Percentiles rank a stretch among this genome's conserved stretches.
These are phyloP conservation scores for Penicillium nordicum DNA, from an alignment of 2,329 filamentous ascomycete genomes.

Conservation along the genomic window DNA sequence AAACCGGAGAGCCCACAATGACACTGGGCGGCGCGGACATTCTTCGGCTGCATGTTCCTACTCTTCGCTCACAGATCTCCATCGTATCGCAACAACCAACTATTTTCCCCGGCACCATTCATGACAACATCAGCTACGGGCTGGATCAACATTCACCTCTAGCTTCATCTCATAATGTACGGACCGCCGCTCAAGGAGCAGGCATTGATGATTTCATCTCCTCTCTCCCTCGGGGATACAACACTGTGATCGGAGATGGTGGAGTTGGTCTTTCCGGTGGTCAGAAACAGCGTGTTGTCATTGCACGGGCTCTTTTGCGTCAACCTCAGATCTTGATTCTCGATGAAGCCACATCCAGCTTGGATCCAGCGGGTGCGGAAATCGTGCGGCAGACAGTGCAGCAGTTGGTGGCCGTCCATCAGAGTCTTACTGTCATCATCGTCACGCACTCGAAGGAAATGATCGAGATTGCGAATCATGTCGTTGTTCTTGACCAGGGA, in stretches of 20 bases:
- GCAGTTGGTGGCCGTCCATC: slow-evolving; percentile 45
- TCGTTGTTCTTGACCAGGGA: slow-evolving; percentile 70
- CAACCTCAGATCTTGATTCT: slow-evolving; percentile 70
- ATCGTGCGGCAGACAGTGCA: slow-evolving; percentile 62
- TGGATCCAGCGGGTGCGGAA: slow-evolving; percentile 68
- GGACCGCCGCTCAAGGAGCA: slow-evolving; percentile 55
- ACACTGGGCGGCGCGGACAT: slow-evolving; percentile 53
- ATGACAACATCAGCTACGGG: slow-evolving; percentile 69
- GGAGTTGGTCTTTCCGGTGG: slow-evolving; percentile 73
- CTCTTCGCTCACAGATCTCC: slow-evolving; percentile 59
- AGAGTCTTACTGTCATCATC: slow-evolving; percentile 66
- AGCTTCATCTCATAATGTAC: slow-evolving; percentile 46
- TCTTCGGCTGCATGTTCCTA: slow-evolving; percentile 55
- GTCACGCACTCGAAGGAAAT: slow-evolving; percentile 81
- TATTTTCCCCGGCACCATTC: slow-evolving; percentile 50
- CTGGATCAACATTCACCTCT: slow-evolving; percentile 55
- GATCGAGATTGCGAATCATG: slow-evolving; percentile 74
- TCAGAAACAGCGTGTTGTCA: slow-evolving; percentile 75
- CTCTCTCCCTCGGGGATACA: slow-evolving; percentile 67
- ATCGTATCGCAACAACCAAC: slow-evolving; percentile 63
- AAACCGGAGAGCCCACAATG: slow-evolving; percentile 45
- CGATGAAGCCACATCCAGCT: slow-evolving; percentile 80
- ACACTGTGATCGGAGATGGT: slow-evolving; percentile 72
- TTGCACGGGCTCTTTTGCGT: slow-evolving; percentile 73
- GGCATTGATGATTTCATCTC: slow-evolving; percentile 73